Percentiles rank a stretch among this genome's conserved stretches.
Evolutionary conservation across 345 rosid species (phyloP).

Genomic region (Anastatica hierochuntica): DNA sequence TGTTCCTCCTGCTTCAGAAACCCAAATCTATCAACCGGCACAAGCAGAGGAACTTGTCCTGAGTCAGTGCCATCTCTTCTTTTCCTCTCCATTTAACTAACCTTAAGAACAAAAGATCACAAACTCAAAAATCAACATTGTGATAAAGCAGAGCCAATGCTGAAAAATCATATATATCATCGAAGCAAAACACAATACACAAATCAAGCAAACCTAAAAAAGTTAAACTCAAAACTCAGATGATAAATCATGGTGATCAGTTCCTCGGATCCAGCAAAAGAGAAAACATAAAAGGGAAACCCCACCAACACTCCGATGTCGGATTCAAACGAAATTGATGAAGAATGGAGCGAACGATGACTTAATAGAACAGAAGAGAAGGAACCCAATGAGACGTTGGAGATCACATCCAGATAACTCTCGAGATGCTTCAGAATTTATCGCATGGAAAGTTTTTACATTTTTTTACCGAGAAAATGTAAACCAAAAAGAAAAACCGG

Average conservation of each 20-base stretch:
- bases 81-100: constrained; percentile 56
- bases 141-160: constrained; percentile 7
- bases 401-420: constrained; percentile 20
- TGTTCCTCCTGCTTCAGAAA: constrained; percentile 62
- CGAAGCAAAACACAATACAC: neutral
- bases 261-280: neutral
- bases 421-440: constrained; percentile 13
- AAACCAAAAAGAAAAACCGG: neutral
- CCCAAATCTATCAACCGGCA: constrained; percentile 65
- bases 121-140: constrained; percentile 19
- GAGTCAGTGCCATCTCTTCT: constrained; percentile 52
- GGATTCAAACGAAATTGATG: constrained; percentile 11
- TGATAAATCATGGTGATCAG: constrained; percentile 13
- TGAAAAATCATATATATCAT: neutral
- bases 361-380: neutral
- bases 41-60: constrained; percentile 52
- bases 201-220: neutral
- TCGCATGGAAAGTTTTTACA: neutral
- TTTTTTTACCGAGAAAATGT: neutral
- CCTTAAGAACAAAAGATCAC: constrained; percentile 12
- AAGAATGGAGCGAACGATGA: neutral
- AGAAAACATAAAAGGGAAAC: neutral
- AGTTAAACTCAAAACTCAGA: neutral
- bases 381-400: constrained; percentile 18
- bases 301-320: constrained; percentile 22